Evolutionary conservation across 257 asterid genomes (phyloP), one percentile per base, ranked within the genome.

Genomic region (Avicennia marina): DNA sequence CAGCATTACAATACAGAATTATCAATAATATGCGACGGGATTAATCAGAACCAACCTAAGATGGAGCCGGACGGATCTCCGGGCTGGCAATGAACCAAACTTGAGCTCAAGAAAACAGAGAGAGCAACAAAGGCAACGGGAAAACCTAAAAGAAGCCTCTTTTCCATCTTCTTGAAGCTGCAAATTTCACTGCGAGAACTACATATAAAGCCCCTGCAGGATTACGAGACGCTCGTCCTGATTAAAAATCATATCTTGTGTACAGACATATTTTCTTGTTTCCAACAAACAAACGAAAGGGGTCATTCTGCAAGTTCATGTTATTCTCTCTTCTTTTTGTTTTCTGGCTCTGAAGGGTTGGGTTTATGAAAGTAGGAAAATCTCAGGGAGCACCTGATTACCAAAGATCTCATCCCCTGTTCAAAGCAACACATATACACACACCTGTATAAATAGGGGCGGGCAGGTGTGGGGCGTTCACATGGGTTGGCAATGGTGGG

Each of bases 11-110:
- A 24, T 2, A 53, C 63, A 39, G 34, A 43, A 39, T 15, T 57
- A 55, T 41, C 44, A 63, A 59, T 47, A 58, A 25, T 16, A 44
- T 11, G 53, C 42, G 34, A 29, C 34, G 6, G 34, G 55, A 33
- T 55, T n/a, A 55, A 56, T 29, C 27, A 10, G 49, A 56, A 62
- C 85, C 34, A 43, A 86, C 95, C 95, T 50, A 67, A 58, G 34
- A 81, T 60, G 59, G 85, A 73, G 53, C 67, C 71, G 65, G 77
- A 72, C 49, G 90, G 77, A 33, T 87, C 88, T 47, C 64, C 44
- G 48, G 80, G 51, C 60, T 55, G 69, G 50, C 73, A 71, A 63
- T 70, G 81, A 73, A 69, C 82, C 6, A 40, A 31, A 18, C 57
- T 48, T 47, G 75, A 74, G 63, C 63, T 55, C 71, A 73, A 63